Percentiles rank a stretch among this genome's conserved stretches.
These are phyloP conservation scores for Eutypella sp. DNA, from an alignment of 2,329 filamentous ascomycete genomes.

Conservation along the genomic window DNA sequence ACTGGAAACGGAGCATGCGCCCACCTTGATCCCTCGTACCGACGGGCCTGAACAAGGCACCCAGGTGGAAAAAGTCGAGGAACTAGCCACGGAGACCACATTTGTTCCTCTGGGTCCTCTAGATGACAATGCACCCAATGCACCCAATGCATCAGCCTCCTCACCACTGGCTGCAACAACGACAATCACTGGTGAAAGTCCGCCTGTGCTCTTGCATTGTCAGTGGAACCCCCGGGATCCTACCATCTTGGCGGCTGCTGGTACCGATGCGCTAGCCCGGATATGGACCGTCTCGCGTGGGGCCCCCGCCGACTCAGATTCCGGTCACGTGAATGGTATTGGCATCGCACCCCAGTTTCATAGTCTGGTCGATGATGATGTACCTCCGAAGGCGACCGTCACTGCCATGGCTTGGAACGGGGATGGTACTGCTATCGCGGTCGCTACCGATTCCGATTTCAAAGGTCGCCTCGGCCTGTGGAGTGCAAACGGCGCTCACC, in stretches of 20 bases:
- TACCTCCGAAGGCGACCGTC: conserved; percentile 47
- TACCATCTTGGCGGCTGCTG: conserved; percentile 61
- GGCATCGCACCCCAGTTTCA: conserved; percentile 35
- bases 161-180: conserved; percentile 30
- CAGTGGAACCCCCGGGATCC: conserved; percentile 64
- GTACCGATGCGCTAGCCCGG: conserved; percentile 65
- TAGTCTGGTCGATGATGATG: conserved; percentile 48
- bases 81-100: conserved; percentile 54
- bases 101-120: conserved; percentile 50
- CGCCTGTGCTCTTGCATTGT: conserved; percentile 61
- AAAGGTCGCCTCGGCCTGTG: conserved; percentile 53
- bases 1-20: conserved; percentile 51
- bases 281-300: conserved; percentile 60
- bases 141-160: conserved; percentile 33
- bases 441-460: conserved; percentile 52
- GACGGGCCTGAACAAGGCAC: conserved; percentile 61
- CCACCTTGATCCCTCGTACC: conserved; percentile 49
- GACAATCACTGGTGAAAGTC: conserved; percentile 40
- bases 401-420: conserved; percentile 58
- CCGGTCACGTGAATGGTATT: conserved; percentile 39
- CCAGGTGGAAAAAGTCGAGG: conserved; percentile 59
- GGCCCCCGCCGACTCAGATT: conserved; percentile 41
- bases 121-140: conserved; percentile 22
- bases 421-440: conserved; percentile 50
- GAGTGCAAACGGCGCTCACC: conserved; percentile 45